Conservation (phyloP, 2,329 filamentous ascomycete species). For the Aspergillus jensenii region DNA sequence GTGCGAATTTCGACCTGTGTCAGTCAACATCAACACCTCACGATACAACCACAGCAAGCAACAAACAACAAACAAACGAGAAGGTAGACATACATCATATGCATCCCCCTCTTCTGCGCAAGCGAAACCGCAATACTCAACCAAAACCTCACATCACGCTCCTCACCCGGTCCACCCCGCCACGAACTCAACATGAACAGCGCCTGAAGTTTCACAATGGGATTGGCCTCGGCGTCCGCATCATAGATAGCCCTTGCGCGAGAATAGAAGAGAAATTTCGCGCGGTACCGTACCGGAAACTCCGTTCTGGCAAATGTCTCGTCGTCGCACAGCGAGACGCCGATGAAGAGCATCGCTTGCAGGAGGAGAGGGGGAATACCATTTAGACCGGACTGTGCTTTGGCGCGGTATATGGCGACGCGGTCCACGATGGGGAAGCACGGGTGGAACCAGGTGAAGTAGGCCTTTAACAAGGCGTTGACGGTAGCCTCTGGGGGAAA, state of each 20-base stretch:
- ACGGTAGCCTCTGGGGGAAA: conserved; percentile 47
- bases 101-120: conserved; percentile 49
- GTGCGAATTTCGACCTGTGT: conserved; percentile 31
- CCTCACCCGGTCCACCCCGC: conserved; percentile 50
- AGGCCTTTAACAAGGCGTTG: conserved; percentile 49
- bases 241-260: conserved; percentile 54
- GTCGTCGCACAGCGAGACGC: conserved; percentile 54
- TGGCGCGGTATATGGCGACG: conserved; percentile 41
- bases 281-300: conserved; percentile 50
- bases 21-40: not conserved
- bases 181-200: conserved; percentile 59
- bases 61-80: too few relatives aligned
- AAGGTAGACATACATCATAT: conserved; percentile 29
- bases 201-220: conserved; percentile 51
- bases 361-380: conserved; percentile 51
- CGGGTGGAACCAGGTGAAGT: conserved; percentile 59
- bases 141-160: conserved; percentile 53
- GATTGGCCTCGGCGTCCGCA: conserved; percentile 54
- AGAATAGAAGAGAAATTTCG: conserved; percentile 53
- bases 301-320: conserved; percentile 46
- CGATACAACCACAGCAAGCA: not conserved
- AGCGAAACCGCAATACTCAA: conserved; percentile 52
- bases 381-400: conserved; percentile 25
- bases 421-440: conserved; percentile 57
- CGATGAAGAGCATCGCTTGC: conserved; percentile 57